phyloP scores from a whole-genome alignment of 495 filamentous ascomycete species.

The Neurospora hispaniola region DNA sequence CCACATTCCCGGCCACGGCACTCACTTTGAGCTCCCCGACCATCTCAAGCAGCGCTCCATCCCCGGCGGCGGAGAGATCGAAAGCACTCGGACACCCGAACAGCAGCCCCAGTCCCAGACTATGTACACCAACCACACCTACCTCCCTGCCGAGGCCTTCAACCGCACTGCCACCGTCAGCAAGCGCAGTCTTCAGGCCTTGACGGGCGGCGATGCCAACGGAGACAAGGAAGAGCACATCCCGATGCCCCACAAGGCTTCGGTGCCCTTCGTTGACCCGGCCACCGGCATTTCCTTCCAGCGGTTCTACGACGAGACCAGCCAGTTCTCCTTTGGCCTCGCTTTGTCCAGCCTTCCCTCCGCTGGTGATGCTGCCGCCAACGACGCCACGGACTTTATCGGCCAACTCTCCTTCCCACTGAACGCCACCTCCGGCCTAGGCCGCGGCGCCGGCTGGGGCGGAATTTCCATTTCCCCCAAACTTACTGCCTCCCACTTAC shows the following conservation, averaged over 20 bases:
- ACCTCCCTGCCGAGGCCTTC: neutral
- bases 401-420: conserved; percentile 18
- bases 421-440: neutral
- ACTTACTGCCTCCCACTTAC: conserved; percentile 15
- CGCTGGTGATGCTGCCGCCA: neutral
- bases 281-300: conserved; percentile 18
- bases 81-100: too few relatives aligned
- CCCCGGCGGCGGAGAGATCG: neutral
- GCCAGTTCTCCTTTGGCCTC: conserved; percentile 18
- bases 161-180: neutral
- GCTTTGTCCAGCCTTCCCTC: conserved; percentile 8
- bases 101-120: neutral
- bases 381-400: conserved; percentile 10
- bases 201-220: neutral
- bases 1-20: neutral
- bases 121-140: neutral
- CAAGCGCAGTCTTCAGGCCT: neutral
- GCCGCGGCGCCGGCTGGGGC: conserved; percentile 17
- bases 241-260: neutral
- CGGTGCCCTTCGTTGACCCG: conserved; percentile 12
- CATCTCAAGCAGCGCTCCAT: neutral
- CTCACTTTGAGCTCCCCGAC: neutral
- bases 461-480: conserved; percentile 3
- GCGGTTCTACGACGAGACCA: conserved; percentile 18
- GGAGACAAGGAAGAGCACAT: neutral